These are phyloP conservation scores for Galeopsis tetrahit DNA, from an alignment of 257 asterid genomes.

Conservation along the genomic window DNA sequence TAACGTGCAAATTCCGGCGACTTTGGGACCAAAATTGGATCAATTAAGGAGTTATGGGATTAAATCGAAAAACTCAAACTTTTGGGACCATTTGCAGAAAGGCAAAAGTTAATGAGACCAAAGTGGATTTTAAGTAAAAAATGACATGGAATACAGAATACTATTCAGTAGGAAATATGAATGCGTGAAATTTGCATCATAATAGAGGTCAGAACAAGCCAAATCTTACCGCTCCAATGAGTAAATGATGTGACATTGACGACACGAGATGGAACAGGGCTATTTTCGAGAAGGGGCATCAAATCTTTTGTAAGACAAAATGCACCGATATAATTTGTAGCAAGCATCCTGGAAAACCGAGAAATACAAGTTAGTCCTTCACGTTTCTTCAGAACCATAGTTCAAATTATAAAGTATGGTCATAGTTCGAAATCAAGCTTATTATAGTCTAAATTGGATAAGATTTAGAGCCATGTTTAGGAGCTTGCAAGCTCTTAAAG, in stretches of 20 bases:
- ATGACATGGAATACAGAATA: neutral
- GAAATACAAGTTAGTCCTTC: constrained; percentile 12
- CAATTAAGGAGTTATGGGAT: too few relatives aligned
- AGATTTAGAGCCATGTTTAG: neutral
- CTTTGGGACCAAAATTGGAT: too few relatives aligned
- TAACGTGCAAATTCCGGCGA: too few relatives aligned
- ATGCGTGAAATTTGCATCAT: neutral
- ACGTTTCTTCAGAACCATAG: constrained; percentile 19
- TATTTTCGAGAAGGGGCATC: constrained; percentile 73
- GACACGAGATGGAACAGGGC: constrained; percentile 81
- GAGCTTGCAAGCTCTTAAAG: too few relatives aligned
- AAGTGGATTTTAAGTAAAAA: neutral
- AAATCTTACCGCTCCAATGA: constrained; percentile 73
- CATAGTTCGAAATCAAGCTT: neutral
- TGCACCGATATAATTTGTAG: constrained; percentile 84
- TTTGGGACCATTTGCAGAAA: too few relatives aligned
- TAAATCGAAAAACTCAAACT: too few relatives aligned
- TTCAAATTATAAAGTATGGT: neutral
- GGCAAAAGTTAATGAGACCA: too few relatives aligned
- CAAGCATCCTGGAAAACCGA: constrained; percentile 74
- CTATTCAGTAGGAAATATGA: neutral
- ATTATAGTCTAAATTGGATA: constrained; percentile 3
- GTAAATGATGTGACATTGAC: constrained; percentile 90
- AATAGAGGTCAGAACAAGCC: constrained; percentile 2
- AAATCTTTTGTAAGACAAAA: constrained; percentile 78